Conservation (phyloP, 1,139 yeast species). For the Debaryomyces udenii region DNA sequence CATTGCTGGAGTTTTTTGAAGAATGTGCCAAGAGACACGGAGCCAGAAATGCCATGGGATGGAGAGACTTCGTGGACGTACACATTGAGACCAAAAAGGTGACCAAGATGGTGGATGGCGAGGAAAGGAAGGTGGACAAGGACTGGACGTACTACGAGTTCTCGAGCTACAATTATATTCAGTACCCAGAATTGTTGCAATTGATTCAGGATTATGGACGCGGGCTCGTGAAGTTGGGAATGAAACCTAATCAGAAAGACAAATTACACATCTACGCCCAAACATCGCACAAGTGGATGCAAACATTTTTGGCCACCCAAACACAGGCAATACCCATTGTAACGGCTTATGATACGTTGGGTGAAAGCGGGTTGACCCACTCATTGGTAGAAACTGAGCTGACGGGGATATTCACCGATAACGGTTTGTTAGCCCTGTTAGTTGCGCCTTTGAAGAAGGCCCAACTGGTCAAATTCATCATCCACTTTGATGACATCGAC, state of each 20-base stretch:
- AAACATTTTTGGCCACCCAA: slow-evolving; percentile 75
- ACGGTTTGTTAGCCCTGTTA: slow-evolving; percentile 65
- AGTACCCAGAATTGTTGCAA: slow-evolving; percentile 59
- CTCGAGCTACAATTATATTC: slow-evolving; percentile 67
- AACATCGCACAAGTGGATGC: slow-evolving; percentile 89
- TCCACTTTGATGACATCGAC: slow-evolving; percentile 68
- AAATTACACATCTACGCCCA: slow-evolving; percentile 83
- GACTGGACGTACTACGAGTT: slow-evolving; percentile 87
- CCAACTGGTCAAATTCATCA: slow-evolving; percentile 61
- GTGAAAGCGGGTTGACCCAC: slow-evolving; percentile 88
- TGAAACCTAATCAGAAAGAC: slow-evolving; percentile 62
- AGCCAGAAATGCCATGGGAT: slow-evolving; percentile 64
- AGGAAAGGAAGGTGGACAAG: slow-evolving; percentile 70
- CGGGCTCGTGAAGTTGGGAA: slow-evolving; percentile 77
- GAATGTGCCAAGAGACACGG: slow-evolving; percentile 67
- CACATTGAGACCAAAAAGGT: slow-evolving; percentile 78
- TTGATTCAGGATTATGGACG: slow-evolving; percentile 62
- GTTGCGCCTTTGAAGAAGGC: slow-evolving; percentile 74
- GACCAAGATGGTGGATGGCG: slow-evolving; percentile 78
- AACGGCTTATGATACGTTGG: slow-evolving; percentile 96
- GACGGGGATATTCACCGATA: slow-evolving; percentile 80
- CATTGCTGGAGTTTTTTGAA: slow-evolving; percentile 69
- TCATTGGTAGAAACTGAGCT: slow-evolving; percentile 83
- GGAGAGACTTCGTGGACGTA: slow-evolving; percentile 74
- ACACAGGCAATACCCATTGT: slow-evolving; percentile 84